Percentiles rank a stretch among this genome's conserved stretches.
phyloP scores from a whole-genome alignment of 2,329 filamentous ascomycete genomes.

The Saccharata proteae region DNA sequence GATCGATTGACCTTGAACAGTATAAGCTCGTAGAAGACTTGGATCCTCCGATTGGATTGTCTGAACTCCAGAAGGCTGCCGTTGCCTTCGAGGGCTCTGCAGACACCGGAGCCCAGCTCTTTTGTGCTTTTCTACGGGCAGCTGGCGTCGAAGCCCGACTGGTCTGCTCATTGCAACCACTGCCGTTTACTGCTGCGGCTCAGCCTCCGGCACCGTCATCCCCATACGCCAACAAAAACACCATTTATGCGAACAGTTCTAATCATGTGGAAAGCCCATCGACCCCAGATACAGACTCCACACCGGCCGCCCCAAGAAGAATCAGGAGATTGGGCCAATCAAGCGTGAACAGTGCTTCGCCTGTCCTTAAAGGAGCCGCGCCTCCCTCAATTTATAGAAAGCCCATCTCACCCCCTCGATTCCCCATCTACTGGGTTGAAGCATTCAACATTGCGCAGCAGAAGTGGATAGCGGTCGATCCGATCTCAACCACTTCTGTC shows the following conservation, averaged over 20 bases:
- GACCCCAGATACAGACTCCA: neutral
- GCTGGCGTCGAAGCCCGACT: constrained; percentile 71
- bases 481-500: constrained; percentile 68
- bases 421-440: constrained; percentile 91
- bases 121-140: constrained; percentile 75
- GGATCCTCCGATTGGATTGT: constrained; percentile 55
- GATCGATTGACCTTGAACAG: constrained; percentile 28
- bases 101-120: constrained; percentile 81
- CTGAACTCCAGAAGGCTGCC: constrained; percentile 64
- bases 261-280: neutral
- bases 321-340: constrained; percentile 5
- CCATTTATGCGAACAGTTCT: constrained; percentile 10
- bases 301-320: constrained; percentile 3
- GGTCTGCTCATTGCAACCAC: constrained; percentile 78
- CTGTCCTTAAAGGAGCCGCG: neutral
- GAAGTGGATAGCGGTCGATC: constrained; percentile 84
- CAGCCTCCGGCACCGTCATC: constrained; percentile 17
- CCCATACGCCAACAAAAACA: constrained; percentile 13
- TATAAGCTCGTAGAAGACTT: constrained; percentile 48
- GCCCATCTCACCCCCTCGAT: constrained; percentile 25
- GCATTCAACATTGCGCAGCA: constrained; percentile 74
- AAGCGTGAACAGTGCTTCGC: neutral
- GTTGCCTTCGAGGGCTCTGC: constrained; percentile 63
- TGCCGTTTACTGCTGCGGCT: constrained; percentile 49
- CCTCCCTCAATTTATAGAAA: constrained; percentile 3